Base-by-base conservation (phyloP, 2,329 filamentous ascomycete species). In the Byssothecium circinans region DNA sequence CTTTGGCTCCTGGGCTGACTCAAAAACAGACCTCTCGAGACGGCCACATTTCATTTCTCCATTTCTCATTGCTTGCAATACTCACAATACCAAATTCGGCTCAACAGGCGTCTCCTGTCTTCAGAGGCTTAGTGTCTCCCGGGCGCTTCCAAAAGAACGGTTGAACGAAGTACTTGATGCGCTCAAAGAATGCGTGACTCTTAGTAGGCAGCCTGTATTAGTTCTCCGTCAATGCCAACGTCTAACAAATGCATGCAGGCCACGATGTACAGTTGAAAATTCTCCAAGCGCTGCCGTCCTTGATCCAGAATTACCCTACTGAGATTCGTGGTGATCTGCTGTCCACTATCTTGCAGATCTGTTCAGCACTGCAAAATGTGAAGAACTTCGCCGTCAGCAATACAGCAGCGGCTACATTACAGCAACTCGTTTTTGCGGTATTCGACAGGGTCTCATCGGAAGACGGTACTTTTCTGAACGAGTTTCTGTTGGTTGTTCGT, bases 251-350 rank as follows among this genome's bases (percentile, higher is more conserved):
- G 23, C 47, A 15, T 8, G 23, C 47, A 82, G 81, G 78, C 42
- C 76, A 96, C 49, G 94, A 99, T 73, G 88, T 96, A 2, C 94
- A 99, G 67, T 82, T 99, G 57, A 97, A 97, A 72, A 94, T 97
- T 43, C 76, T 99, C 12, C 94, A 99, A 69, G 90, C 91, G 1
- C 74, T 99, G 14, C 94, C 94, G 3, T 89, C 91, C 1, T 73
- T 99, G 29, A 74, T 97, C 19, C 91, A 96, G 58, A 95, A 96
- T 62, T 97, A 97, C 72, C 84, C 89, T 0, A 79, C 81, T 29
- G 88, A 95, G 47, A 76, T 99, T 30, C 85, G 86, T 50, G 90
- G 88, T 2, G 87, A 92, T 50, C 76, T 95, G 27, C 79, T 99
- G 32, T 87, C 90, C 22, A 89, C 84, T 8, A 84, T 89, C 0